Base-by-base conservation (phyloP, 805 yeast genomes). In the Zygoascus bituminiphila region DNA sequence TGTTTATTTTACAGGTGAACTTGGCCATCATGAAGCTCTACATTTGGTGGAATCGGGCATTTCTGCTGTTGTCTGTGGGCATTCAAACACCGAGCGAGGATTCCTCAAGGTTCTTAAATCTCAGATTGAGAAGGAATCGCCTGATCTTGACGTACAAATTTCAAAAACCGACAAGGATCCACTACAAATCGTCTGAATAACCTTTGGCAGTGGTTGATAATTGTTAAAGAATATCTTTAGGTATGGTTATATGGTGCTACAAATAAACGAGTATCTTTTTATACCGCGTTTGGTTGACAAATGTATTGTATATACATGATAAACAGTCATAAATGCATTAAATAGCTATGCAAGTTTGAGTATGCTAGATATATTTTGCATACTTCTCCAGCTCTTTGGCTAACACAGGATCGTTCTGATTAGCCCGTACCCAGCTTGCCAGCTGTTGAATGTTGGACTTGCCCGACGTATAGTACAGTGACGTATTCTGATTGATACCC, bases 31-130 rank as follows among this genome's bases (percentile, higher is more conserved):
- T 61, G 97, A 93, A 63, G 83, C 84, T 8, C 72, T 93, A 36
- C 76, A 66, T 49, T 72, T 82, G 54, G 78, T 74, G 44, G 98
- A 91, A 57, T 58, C 69, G 14, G 96, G 95, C 0, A 71, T 78
- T 15, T 70, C 79, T 8, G 87, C 88, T 2, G 72, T 93, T 42
- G 77, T 79, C 2, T 84, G 95, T 58, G 91, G 91, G 58, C 98
- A 93, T 60, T 77, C 95, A 17, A 91, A 91, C 62, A 87, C 96
- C 0, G 98, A 93, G 65, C 72, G 98, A 49, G 95, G 95, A 0
- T 93, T 81, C 60, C 68, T 93, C 53, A 42, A 59, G 21, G 73
- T 67, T 1, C 70, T 86, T 56, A 72, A 75, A 62, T 50, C 62
- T 21, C 81, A 77, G 59, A 69, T 87, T 49, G 50, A 47, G 22